Evolutionary conservation across 345 rosid genomes (phyloP), one percentile per base, ranked within the genome.

Genomic region (Linum lewisii): DNA sequence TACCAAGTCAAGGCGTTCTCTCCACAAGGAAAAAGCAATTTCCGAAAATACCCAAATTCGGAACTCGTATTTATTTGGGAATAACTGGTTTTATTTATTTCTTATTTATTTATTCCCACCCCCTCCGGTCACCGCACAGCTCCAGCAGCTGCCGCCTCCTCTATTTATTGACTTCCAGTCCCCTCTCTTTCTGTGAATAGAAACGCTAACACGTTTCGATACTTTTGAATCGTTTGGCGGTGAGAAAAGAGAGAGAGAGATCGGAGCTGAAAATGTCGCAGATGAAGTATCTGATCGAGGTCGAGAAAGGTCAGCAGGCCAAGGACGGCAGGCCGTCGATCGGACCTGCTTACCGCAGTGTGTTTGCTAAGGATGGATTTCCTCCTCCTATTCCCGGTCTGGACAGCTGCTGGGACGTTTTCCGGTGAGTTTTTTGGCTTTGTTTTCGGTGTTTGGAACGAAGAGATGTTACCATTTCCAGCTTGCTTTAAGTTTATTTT

Each of bases 381-480:
- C 95, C 97, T 16, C 59, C 79, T 23, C 91, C 95, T 18, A 65
- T 81, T 57, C 73, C 79, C 1, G 97, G 94, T 14, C 44, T 89
- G 79, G 83, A 89, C 3, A 77, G 88, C 66, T 93, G 95, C 79
- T 93, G 99, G 99, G 97, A 89, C 58, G 71, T 89, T 75, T 93
- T 93, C 72, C 84, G 97, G 99, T 92, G n/a, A 51, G 77, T 21
- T 49, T 59, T 59, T 21, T 4, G 6, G 23, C 21, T 65, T 51
- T 18, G 7, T 18, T 18, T 18, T 32, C 32, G 0, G 6, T 57
- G 8, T 60, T 2, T 57, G 9, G 47, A 42, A 42, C 57, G 23
- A 22, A 45, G n/a, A 54, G 4, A 56, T 14, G 1, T 61, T 4
- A 36, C 19, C 50, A 42, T 11, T 16, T 42, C 18, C 15, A 42